A percentile compares a stretch with the other conserved stretches of the same genome.
Evolutionary conservation across 306 rosid species (phyloP).

Genomic region (Prunus mume): DNA sequence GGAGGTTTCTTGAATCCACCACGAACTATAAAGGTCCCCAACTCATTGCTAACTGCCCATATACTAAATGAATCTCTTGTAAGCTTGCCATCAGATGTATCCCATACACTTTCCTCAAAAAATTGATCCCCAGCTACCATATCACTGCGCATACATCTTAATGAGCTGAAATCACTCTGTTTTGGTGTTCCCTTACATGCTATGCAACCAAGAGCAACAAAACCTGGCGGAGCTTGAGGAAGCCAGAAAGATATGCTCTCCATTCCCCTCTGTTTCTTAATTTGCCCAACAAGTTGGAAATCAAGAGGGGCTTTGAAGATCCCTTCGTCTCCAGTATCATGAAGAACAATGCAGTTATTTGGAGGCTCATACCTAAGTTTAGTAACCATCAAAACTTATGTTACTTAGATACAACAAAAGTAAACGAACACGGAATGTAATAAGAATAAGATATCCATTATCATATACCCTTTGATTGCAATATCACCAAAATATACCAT

Average conservation of each 20-base stretch:
- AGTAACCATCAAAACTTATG: constrained; percentile 2
- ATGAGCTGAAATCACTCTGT: constrained; percentile 58
- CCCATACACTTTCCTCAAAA: constrained; percentile 90
- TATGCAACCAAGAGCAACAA: constrained; percentile 86
- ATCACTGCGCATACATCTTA: constrained; percentile 88
- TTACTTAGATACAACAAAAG: neutral
- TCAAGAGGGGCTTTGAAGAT: constrained; percentile 68
- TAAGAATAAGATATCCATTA: constrained; percentile 22
- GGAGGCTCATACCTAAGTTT: constrained; percentile 85
- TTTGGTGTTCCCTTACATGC: constrained; percentile 81
- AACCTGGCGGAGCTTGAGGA: constrained; percentile 95
- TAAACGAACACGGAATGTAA: neutral
- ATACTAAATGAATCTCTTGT: constrained; percentile 63
- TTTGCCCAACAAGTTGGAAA: constrained; percentile 78
- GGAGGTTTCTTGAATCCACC: constrained; percentile 90
- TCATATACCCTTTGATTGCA: constrained; percentile 71
- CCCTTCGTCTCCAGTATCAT: constrained; percentile 63
- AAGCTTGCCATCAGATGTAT: constrained; percentile 69
- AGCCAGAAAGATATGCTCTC: constrained; percentile 84
- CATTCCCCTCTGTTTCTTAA: constrained; percentile 86
- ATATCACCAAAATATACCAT: constrained; percentile 87
- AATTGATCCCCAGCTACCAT: constrained; percentile 80
- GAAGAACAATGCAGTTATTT: constrained; percentile 76
- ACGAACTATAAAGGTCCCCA: constrained; percentile 82
- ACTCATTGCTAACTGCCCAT: constrained; percentile 84